Conservation (phyloP, 2,329 filamentous ascomycete genomes). For the Ceratocystis eucalypticola region DNA sequence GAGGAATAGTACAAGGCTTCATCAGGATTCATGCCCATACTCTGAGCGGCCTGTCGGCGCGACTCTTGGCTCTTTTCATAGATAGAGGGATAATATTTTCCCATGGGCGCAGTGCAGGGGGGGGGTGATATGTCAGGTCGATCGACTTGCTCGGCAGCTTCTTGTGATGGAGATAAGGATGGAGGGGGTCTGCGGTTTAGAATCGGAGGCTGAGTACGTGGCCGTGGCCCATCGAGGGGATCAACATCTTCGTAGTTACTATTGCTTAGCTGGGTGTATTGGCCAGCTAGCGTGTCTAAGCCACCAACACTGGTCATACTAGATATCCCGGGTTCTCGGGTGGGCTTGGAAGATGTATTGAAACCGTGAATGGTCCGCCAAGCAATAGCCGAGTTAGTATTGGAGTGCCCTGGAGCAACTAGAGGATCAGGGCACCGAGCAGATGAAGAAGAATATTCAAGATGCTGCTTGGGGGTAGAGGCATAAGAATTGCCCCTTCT, state of each 20-base stretch:
- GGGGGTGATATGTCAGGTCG: not conserved
- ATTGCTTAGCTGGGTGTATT: not conserved
- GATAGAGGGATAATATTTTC: conserved; percentile 52
- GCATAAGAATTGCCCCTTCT: not conserved
- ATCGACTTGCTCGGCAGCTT: not conserved
- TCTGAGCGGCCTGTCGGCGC: not conserved
- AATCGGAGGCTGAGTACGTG: conserved; percentile 38
- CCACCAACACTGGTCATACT: conserved; percentile 6
- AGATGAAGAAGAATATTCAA: conserved; percentile 7
- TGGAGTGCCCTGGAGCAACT: not conserved
- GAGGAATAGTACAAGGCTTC: conserved; percentile 13
- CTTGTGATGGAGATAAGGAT: not conserved
- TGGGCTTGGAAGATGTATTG: conserved; percentile 1
- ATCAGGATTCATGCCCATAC: not conserved
- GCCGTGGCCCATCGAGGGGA: conserved; percentile 30
- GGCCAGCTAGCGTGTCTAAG: not conserved
- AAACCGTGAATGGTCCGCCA: conserved; percentile 17
- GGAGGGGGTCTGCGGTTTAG: conserved; percentile 26
- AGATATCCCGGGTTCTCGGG: not conserved
- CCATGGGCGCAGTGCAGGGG: conserved; percentile 36
- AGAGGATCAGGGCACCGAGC: not conserved
- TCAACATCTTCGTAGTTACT: conserved; percentile 15
- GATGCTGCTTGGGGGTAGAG: not conserved
- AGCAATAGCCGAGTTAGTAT: conserved; percentile 7
- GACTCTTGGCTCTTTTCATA: conserved; percentile 35